Base-by-base conservation (phyloP, 805 yeast species). In the Candida endomychidarum region DNA sequence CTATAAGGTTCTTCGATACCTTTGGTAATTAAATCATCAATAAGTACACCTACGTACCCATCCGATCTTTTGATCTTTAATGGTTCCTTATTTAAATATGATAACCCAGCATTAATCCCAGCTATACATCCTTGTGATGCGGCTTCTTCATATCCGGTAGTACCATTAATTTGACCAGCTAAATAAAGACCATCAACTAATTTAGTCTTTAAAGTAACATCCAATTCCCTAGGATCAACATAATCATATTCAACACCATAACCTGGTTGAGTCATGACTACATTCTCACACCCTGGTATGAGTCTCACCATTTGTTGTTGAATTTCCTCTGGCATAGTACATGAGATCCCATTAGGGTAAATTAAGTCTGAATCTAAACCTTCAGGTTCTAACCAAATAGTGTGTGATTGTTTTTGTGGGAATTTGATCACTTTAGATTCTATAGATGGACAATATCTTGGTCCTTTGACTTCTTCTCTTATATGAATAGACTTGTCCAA, bases 181-280 rank as follows among this genome's bases (percentile, higher is more conserved):
- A 93, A 67, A 58, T 65, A 93, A 25, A 93, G 62, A 0, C 97
- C 97, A 8, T 72, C 63, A 2, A 93, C 79, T 3, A 75, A 60
- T 52, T 87, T 89, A 0, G 98, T 87, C 55, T 91, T 96, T 34
- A 93, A 62, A 0, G 95, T 85, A 32, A 71, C 74, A 39, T 73
- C 72, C 41, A 93, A 70, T 54, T 90, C 96, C 48, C 96, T 74
- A 2, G 99, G 99, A 55, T 93, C 96, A 20, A 93, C 83, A 58
- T 87, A 93, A 56, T 93, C 99, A 57, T 93, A 93, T 61, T 93
- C 99, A 2, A 93, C 99, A n/a, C 99, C 99, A 57, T 93, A 93
- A 0, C 97, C 99, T 0, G 97, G 96, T 56, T 90, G 96, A 9
- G 83, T 57, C 86, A 93, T 87, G n/a, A 65, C 69, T 0, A 85